phyloP scores from a whole-genome alignment of 2,329 filamentous ascomycete genomes.

The Monosporascus cannonballus region DNA sequence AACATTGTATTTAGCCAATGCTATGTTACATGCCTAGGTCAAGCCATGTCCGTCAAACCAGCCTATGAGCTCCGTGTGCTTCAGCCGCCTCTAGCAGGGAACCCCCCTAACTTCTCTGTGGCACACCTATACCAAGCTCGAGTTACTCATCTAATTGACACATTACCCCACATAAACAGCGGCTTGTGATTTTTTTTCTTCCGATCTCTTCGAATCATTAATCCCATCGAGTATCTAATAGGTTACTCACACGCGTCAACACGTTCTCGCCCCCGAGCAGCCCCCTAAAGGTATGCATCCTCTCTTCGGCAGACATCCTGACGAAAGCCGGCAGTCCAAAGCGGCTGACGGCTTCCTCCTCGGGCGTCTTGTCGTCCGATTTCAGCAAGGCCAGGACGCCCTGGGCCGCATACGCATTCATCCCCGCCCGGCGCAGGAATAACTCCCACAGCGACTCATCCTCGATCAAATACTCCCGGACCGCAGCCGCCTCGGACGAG shows the following conservation, averaged over 20 bases:
- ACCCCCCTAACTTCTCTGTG: too few species aligned
- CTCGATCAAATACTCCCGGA: constrained; percentile 32
- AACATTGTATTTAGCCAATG: too few species aligned
- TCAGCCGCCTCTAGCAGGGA: too few species aligned
- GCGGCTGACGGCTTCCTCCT: constrained; percentile 9
- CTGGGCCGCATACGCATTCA: constrained; percentile 70
- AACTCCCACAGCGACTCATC: constrained; percentile 63
- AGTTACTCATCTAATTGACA: neutral
- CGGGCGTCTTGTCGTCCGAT: constrained; percentile 17
- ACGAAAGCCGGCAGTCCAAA: constrained; percentile 50
- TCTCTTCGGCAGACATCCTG: constrained; percentile 45
- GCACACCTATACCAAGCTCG: neutral
- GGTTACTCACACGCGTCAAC: constrained; percentile 42
- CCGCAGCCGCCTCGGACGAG: constrained; percentile 18
- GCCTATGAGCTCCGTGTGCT: too few species aligned
- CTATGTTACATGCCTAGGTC: too few species aligned
- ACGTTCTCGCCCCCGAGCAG: constrained; percentile 49
- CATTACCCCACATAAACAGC: neutral
- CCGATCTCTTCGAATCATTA: constrained; percentile 5
- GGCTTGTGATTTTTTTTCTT: neutral
- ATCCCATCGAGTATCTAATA: constrained; percentile 47
- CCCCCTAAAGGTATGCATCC: constrained; percentile 41
- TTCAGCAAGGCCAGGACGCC: constrained; percentile 47
- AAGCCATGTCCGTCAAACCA: neutral
- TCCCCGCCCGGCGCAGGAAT: constrained; percentile 57